Percentiles rank a stretch among this genome's conserved stretches.
These are phyloP conservation scores for Aspergillus flavus DNA, from an alignment of 2,329 filamentous ascomycete species.

Conservation along the genomic window DNA sequence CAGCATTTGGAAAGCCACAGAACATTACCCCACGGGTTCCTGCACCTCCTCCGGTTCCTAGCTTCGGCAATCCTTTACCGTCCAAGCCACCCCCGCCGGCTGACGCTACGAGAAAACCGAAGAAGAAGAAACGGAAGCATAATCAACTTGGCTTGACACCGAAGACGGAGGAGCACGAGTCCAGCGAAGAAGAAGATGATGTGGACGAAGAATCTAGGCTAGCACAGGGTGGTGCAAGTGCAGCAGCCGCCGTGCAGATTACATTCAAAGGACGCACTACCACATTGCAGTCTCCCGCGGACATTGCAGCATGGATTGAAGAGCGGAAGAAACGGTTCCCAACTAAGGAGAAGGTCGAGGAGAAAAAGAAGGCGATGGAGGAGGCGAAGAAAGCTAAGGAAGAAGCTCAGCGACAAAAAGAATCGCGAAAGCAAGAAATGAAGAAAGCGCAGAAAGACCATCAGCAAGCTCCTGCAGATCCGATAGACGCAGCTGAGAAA, in stretches of 20 bases:
- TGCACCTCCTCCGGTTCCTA: slow-evolving; percentile 48
- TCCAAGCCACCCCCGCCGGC: slow-evolving; percentile 44
- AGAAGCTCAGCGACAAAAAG: slow-evolving; percentile 42
- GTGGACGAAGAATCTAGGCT: slow-evolving; percentile 49
- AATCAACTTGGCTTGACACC: slow-evolving; percentile 54
- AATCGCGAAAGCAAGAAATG: slow-evolving; percentile 40
- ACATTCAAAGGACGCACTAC: slow-evolving; percentile 60
- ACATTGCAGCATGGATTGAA: slow-evolving; percentile 77
- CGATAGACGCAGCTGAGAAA: slow-evolving; percentile 38
- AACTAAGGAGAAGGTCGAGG: slow-evolving; percentile 67
- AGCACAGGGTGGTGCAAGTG: slow-evolving; percentile 28
- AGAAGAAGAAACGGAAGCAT: slow-evolving; percentile 47
- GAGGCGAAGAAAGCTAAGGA: slow-evolving; percentile 58
- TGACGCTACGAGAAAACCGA: slow-evolving; percentile 38
- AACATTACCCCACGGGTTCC: slow-evolving; percentile 33
- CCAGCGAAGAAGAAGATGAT: slow-evolving; percentile 50
- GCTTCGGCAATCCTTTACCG: slow-evolving; percentile 47
- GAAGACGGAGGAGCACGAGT: slow-evolving; percentile 47
- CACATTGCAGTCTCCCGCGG: slow-evolving; percentile 59
- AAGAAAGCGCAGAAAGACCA: slow-evolving; percentile 37
- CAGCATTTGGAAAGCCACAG: slow-evolving; percentile 39
- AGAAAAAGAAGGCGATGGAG: slow-evolving; percentile 65
- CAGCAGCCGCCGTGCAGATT: slow-evolving; percentile 47
- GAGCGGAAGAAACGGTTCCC: slow-evolving; percentile 81
- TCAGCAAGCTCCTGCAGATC: slow-evolving; percentile 26